Evolutionary conservation across 129 eudicot species (phyloP).

Genomic region (Flaveria robusta): DNA sequence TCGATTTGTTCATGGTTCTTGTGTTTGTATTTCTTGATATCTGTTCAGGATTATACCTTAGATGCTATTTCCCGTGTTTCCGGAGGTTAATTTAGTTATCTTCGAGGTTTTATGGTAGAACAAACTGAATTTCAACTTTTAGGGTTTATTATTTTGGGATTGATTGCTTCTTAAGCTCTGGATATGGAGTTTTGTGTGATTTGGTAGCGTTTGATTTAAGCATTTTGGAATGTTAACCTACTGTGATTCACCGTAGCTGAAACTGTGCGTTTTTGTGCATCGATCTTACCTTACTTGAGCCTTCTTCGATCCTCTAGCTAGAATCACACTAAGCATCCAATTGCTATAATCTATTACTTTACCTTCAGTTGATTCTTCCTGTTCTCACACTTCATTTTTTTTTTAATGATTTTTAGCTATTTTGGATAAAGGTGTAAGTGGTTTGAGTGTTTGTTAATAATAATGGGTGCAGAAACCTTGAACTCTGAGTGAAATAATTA

Average conservation of each 20-base stretch:
- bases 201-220: too few species aligned
- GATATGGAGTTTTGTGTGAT: background rate
- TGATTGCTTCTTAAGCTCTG: background rate
- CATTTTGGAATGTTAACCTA: too few species aligned
- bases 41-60: background rate
- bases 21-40: background rate
- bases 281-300: background rate
- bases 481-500: background rate
- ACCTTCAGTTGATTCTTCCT: background rate
- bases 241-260: too few species aligned
- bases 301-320: conserved; percentile 4
- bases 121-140: background rate
- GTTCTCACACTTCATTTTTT: background rate
- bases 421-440: background rate
- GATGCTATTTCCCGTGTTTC: background rate
- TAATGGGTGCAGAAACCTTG: conserved; percentile 4
- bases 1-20: background rate
- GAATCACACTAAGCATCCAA: background rate
- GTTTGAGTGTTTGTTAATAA: background rate
- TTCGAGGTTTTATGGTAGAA: background rate
- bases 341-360: background rate
- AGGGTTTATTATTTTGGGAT: conserved; percentile 25
- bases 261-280: background rate
- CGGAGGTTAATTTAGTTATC: conserved; percentile 1
- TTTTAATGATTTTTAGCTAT: background rate